Conservation (phyloP, 495 filamentous ascomycete species). For the Rusavskia elegans region DNA sequence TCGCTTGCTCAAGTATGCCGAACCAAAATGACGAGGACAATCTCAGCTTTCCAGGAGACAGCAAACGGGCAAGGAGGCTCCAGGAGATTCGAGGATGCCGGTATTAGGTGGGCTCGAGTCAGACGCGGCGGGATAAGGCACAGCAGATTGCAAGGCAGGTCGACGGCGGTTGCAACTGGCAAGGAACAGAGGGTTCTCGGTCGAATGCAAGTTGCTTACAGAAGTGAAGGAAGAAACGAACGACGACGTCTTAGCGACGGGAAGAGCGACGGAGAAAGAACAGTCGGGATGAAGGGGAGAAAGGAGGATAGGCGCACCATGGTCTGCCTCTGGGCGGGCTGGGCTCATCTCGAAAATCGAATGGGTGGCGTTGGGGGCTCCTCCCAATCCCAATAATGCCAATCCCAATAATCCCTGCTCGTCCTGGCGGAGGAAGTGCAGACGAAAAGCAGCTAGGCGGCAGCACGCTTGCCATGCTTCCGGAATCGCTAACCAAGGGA, state of each 20-base stretch:
- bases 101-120: neutral
- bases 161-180: neutral
- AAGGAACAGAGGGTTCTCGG: neutral
- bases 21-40: too few species aligned
- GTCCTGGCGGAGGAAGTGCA: neutral
- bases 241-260: neutral
- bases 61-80: neutral
- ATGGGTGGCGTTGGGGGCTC: neutral
- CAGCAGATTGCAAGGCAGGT: neutral
- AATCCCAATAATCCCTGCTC: too few species aligned
- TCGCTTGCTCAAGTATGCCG: too few species aligned
- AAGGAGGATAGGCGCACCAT: neutral
- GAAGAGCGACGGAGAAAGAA: neutral
- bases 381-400: too few species aligned
- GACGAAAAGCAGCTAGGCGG: neutral
- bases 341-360: neutral
- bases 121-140: neutral
- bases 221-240: neutral
- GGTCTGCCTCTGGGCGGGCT: neutral
- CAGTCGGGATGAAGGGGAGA: neutral
- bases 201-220: neutral
- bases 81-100: neutral
- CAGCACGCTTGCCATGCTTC: neutral
- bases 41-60: neutral
- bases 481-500: neutral